phyloP scores from a whole-genome alignment of 306 rosid genomes.

The Malus orientalis region DNA sequence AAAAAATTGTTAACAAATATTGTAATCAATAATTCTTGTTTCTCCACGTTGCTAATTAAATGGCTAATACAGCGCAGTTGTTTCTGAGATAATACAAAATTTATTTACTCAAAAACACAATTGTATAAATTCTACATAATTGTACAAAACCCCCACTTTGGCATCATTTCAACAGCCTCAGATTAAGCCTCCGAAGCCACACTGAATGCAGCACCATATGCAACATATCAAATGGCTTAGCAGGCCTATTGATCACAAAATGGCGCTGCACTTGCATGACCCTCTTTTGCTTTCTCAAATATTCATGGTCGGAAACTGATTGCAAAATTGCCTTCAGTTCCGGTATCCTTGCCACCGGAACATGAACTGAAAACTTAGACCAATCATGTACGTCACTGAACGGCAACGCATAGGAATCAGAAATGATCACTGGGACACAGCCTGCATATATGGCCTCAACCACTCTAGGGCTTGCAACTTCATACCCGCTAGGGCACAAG shows the following conservation, averaged over 20 bases:
- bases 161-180: slow-evolving; percentile 5
- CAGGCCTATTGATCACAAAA: slow-evolving; percentile 38
- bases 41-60: neutral
- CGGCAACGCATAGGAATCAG: slow-evolving; percentile 32
- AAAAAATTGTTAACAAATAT: no score
- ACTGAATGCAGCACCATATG: slow-evolving; percentile 45
- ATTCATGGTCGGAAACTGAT: slow-evolving; percentile 24
- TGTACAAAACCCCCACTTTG: neutral
- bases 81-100: neutral
- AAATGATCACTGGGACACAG: slow-evolving; percentile 40
- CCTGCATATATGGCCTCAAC: slow-evolving; percentile 29
- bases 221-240: slow-evolving; percentile 33
- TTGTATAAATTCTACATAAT: neutral
- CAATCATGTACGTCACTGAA: slow-evolving; percentile 47
- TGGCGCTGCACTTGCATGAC: slow-evolving; percentile 33
- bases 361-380: slow-evolving; percentile 31
- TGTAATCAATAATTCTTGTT: no score
- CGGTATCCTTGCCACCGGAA: slow-evolving; percentile 26
- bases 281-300: slow-evolving; percentile 21
- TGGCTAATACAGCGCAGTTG: neutral
- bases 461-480: slow-evolving; percentile 53
- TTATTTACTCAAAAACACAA: neutral
- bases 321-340: slow-evolving; percentile 23
- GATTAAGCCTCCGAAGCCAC: slow-evolving; percentile 53
- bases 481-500: slow-evolving; percentile 49